Conservation (phyloP, 2,329 filamentous ascomycete genomes). For the Dendrostoma leiphaemia region DNA sequence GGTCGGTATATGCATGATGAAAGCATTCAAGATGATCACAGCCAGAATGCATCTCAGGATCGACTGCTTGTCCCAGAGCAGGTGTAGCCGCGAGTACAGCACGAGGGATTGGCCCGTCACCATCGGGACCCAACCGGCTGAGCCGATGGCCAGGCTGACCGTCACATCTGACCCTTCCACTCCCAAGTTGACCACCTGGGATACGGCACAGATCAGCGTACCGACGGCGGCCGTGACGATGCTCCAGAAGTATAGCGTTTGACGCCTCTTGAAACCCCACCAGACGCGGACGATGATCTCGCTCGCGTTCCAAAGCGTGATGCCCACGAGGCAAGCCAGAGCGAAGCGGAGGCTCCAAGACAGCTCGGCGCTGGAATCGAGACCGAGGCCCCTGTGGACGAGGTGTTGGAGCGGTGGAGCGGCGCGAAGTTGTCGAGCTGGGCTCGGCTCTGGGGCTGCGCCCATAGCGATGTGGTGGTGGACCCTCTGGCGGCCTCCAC, state of each 20-base stretch:
- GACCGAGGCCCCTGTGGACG: neutral
- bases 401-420: neutral
- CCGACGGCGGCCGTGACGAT: slow-evolving; percentile 2
- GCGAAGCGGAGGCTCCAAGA: neutral
- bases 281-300: slow-evolving; percentile 10
- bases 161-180: neutral
- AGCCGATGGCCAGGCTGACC: slow-evolving; percentile 1
- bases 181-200: slow-evolving; percentile 10
- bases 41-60: slow-evolving; percentile 47
- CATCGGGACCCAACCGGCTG: slow-evolving; percentile 50
- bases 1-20: slow-evolving; percentile 52
- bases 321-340: slow-evolving; percentile 4
- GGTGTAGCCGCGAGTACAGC: slow-evolving; percentile 58
- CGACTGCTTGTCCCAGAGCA: slow-evolving; percentile 50
- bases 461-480: too few species aligned
- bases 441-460: too few species aligned
- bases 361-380: neutral
- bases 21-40: slow-evolving; percentile 55
- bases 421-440: neutral
- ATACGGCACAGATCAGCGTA: slow-evolving; percentile 1
- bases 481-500: too few species aligned
- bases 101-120: slow-evolving; percentile 57
- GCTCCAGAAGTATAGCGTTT: slow-evolving; percentile 9
- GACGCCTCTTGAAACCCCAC: slow-evolving; percentile 6
- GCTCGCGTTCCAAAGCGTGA: slow-evolving; percentile 8